Evolutionary conservation across 257 asterid genomes (phyloP), one percentile per base, ranked within the genome.

Genomic region (Catharanthus roseus): DNA sequence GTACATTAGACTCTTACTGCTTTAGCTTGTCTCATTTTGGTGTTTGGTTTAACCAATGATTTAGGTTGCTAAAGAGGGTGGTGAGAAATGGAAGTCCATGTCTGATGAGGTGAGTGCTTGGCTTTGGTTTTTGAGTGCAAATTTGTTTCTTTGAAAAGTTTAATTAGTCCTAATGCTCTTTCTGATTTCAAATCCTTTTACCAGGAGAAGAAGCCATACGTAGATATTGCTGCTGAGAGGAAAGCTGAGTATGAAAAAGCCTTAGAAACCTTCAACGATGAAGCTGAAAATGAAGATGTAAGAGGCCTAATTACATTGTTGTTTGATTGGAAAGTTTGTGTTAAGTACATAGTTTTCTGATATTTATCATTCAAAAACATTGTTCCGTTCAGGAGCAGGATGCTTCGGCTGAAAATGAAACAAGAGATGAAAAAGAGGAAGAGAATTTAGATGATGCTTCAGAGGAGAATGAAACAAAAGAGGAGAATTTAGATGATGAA

Each of bases 1-100:
- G 65, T 29, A 28, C 6, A 16, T 16, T 58, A 24, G 34, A 18
- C 5, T 29, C 41, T 12, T 23, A 26, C 3, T 15, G 29, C 1
- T 5, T 10, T 6, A 33, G 60, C 26, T n/a, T 38, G 15, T 68
- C 68, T 69, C 51, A 41, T 31, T n/a, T 64, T 66, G 58, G 21
- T 29, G 55, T 26, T 63, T 12, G 57, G 39, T 6, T 28, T 18
- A 34, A 6, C 41, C n/a, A 1, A 53, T 53, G 13, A 69, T 54
- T 31, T 74, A 92, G 96, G 95, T 83, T 77, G 96, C 96, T 0
- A 93, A 91, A 63, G 96, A 86, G 79, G 96, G 96, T 26, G 74
- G 57, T 19, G 55, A 10, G 56, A 58, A 41, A 29, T 57, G 68
- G 58, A 70, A 71, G 33, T 42, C 28, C 13, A 3, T 90, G 88